phyloP scores from a whole-genome alignment of 2,329 filamentous ascomycete genomes.

The Colletotrichum limetticola region DNA sequence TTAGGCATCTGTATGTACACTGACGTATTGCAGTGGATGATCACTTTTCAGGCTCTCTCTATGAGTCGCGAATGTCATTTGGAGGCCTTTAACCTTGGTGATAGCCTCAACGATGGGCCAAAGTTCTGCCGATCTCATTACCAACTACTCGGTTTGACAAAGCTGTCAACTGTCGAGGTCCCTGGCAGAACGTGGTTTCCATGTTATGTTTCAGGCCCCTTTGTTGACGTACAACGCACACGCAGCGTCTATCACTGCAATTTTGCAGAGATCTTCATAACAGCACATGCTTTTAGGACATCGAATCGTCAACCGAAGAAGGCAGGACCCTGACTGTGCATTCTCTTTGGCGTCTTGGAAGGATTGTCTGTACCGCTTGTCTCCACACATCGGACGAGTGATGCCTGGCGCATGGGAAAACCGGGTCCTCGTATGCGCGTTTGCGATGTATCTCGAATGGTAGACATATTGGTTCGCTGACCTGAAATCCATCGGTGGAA shows the following conservation, averaged over 20 bases:
- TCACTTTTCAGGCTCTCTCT: neutral
- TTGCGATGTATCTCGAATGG: neutral
- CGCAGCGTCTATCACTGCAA: neutral
- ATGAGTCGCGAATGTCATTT: too few species aligned
- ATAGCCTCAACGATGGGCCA: neutral
- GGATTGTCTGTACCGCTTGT: neutral
- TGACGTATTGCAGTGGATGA: conserved; percentile 17
- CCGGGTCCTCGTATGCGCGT: neutral
- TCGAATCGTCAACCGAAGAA: conserved; percentile 3
- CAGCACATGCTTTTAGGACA: neutral
- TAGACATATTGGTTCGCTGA: neutral
- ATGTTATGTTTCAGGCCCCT: neutral
- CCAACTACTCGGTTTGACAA: neutral
- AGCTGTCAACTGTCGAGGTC: neutral
- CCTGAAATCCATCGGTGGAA: neutral
- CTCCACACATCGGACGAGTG: conserved; percentile 20
- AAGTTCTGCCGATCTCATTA: neutral
- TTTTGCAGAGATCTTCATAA: conserved; percentile 21
- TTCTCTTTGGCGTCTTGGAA: conserved; percentile 6
- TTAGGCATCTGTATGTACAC: neutral
- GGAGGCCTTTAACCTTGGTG: neutral
- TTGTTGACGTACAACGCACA: neutral
- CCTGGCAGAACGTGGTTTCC: conserved; percentile 21
- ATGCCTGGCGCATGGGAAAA: conserved; percentile 21
- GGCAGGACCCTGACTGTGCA: conserved; percentile 29